Conservation (phyloP, 345 rosid genomes). For the Gossypium herbaceum region DNA sequence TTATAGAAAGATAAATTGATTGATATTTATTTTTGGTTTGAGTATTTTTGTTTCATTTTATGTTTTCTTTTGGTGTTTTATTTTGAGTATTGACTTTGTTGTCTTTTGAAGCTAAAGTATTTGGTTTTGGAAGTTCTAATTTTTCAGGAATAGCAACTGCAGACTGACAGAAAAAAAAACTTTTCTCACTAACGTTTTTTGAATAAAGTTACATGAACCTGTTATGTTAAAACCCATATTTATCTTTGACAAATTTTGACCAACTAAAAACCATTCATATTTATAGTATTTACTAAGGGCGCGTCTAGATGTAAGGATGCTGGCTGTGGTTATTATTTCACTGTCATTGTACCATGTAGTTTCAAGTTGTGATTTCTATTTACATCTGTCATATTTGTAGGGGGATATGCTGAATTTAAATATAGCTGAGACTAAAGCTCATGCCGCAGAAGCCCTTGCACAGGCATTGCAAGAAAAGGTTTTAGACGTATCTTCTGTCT, state of each 20-base stretch:
- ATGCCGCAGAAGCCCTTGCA: conserved; percentile 52
- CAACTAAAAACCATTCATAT: not conserved
- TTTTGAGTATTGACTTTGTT: not conserved
- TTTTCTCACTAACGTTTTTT: not conserved
- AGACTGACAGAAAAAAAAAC: not conserved
- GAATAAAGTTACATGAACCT: not conserved
- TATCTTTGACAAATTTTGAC: not conserved
- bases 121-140: not conserved
- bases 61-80: not conserved
- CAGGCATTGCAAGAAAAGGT: conserved; percentile 95
- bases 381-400: conserved; percentile 37
- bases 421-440: conserved; percentile 26
- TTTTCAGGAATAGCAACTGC: not conserved
- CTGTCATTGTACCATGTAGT: not conserved
- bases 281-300: not conserved
- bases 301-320: not conserved
- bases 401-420: conserved; percentile 22
- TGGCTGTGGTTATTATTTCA: not conserved
- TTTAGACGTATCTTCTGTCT: conserved; percentile 3
- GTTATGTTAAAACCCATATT: not conserved
- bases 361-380: conserved; percentile 9
- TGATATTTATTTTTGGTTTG: not conserved
- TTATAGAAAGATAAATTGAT: conserved; percentile 2
- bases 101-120: not conserved
- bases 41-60: not conserved